These are phyloP conservation scores for Gossypium ekmanianum DNA, from an alignment of 345 rosid species.

Conservation along the genomic window DNA sequence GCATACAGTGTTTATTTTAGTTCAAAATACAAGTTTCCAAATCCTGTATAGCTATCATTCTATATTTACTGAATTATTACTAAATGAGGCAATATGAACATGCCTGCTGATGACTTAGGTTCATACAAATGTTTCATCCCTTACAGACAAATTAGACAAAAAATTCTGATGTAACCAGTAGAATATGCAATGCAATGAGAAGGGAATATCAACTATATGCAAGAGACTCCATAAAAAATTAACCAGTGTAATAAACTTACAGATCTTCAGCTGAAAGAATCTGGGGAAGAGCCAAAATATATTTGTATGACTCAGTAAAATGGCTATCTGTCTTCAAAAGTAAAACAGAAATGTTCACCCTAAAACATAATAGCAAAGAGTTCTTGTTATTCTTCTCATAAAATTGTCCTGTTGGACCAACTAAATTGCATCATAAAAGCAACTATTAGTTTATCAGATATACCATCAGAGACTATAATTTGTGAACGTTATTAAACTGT, in stretches of 20 bases:
- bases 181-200: not conserved
- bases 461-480: not conserved
- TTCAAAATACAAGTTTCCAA: not conserved
- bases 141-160: not conserved
- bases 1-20: not conserved
- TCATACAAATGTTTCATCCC: not conserved
- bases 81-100: not conserved
- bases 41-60: not conserved
- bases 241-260: conserved; percentile 11
- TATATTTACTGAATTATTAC: not conserved
- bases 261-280: not conserved
- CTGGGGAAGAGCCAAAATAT: not conserved
- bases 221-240: not conserved
- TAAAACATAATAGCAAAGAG: conserved; percentile 1
- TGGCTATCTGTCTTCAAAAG: not conserved
- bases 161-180: not conserved
- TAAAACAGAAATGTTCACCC: conserved; percentile 8
- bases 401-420: not conserved
- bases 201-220: not conserved
- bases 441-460: not conserved
- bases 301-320: not conserved
- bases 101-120: not conserved
- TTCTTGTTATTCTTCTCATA: not conserved
- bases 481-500: not conserved
- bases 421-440: conserved; percentile 11